These are phyloP conservation scores for Acorus calamus DNA, from an alignment of 106 monocot species.

Conservation along the genomic window DNA sequence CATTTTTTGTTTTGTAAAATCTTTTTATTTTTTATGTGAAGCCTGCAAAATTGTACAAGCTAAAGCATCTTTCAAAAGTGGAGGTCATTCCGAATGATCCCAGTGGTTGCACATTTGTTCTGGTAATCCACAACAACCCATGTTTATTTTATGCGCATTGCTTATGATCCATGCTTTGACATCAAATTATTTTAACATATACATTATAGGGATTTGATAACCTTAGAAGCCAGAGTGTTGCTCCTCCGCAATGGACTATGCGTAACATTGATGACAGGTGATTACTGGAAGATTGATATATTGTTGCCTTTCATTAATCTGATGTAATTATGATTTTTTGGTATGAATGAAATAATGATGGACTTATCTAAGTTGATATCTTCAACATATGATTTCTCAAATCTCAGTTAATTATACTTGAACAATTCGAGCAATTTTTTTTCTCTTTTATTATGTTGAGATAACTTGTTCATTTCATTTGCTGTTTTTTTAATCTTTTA, in stretches of 20 bases:
- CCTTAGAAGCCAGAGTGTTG: constrained; percentile 87
- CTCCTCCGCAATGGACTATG: constrained; percentile 96
- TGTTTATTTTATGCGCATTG: no score
- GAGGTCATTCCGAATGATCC: constrained; percentile 94
- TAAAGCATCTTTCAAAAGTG: constrained; percentile 90
- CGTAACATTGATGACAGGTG: constrained; percentile 95
- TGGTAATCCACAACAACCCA: constrained; percentile 36
- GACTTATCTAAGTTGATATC: no score
- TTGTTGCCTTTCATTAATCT: no score
- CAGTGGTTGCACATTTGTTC: constrained; percentile 85
- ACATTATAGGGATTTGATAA: constrained; percentile 86
- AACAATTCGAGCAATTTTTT: neutral
- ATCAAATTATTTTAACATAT: no score
- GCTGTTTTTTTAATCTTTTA: constrained; percentile 6
- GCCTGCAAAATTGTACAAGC: constrained; percentile 94
- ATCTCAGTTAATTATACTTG: neutral
- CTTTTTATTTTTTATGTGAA: constrained; percentile 23
- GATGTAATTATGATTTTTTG: no score
- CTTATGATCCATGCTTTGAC: no score
- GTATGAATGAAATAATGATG: no score
- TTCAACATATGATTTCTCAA: no score
- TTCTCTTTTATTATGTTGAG: no score
- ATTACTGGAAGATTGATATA: constrained; percentile 1
- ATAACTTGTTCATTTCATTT: no score
- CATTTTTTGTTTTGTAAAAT: neutral